Evolutionary conservation across 176 grass and related monocot genomes (phyloP).

Genomic region (Sorghum bicolor): Sorghum_bicolor_NCBIv3 NC_012871.2:64299001-64299500

Average conservation of each 20-base stretch:
- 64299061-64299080: conserved; percentile 5
- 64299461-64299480: conserved; percentile 91
- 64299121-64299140: background rate
- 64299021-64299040: background rate
- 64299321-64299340: background rate
- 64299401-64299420: background rate
- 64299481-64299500: conserved; percentile 97
- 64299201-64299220: conserved; percentile 91
- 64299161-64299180: conserved; percentile 51
- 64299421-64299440: conserved; percentile 70
- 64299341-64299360: background rate
- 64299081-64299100: background rate
- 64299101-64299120: background rate
- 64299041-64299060: background rate
- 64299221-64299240: conserved; percentile 88
- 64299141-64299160: background rate
- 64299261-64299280: conserved; percentile 83
- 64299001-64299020: background rate
- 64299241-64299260: conserved; percentile 81
- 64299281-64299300: conserved; percentile 86
- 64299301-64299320: conserved; percentile 97
- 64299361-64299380: background rate
- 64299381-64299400: background rate
- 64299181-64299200: conserved; percentile 93
- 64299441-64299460: conserved; percentile 93